Evolutionary conservation across 345 rosid species (phyloP), one percentile per base, ranked within the genome.

Genomic region (Hypericum perforatum): DNA sequence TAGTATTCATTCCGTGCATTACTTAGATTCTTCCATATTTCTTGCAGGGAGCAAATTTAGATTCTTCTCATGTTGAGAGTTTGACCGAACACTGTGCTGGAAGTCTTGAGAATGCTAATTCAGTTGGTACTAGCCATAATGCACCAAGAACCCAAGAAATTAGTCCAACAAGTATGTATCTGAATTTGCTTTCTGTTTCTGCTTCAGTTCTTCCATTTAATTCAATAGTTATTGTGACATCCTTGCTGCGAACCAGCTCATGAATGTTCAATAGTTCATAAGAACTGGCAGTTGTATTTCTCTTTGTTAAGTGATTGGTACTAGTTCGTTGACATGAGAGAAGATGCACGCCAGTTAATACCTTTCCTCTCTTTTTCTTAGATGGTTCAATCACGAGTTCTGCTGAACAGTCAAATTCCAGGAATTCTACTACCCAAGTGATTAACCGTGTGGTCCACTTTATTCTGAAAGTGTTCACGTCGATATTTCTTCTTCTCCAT

Each of bases 381-480:
- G 97, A 68, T 72, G 58, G 53, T 54, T 29, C 74, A 56, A 58
- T 68, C 16, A 49, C 41, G 64, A 41, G 63, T 43, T 14, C 50
- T 56, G 39, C 56, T 51, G 62, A 56, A 56, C 66, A 65, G 63
- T 64, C 72, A 58, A 47, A 52, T 15, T 54, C 54, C 37, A 73
- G 40, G 49, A 58, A 63, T n/a, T 62, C 70, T 65, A 57, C 75
- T 57, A 64, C 70, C 56, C 70, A 42, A 42, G 61, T 66, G 52
- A 53, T 65, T 38, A 71, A 67, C 57, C 53, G 57, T 50, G 42
- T 67, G 59, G 68, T 72, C 63, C 62, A 16, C 62, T 72, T 76
- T 43, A 37, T 77, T 51, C 37, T 78, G 58, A 81, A 79, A 67
- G 58, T 87, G 49, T 61, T 87, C 12, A 76, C 74, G 12, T 66